A percentile compares a stretch with the other conserved stretches of the same genome.
Conservation (phyloP, 2,329 filamentous ascomycete species). For the Aspergillus felis region DNA sequence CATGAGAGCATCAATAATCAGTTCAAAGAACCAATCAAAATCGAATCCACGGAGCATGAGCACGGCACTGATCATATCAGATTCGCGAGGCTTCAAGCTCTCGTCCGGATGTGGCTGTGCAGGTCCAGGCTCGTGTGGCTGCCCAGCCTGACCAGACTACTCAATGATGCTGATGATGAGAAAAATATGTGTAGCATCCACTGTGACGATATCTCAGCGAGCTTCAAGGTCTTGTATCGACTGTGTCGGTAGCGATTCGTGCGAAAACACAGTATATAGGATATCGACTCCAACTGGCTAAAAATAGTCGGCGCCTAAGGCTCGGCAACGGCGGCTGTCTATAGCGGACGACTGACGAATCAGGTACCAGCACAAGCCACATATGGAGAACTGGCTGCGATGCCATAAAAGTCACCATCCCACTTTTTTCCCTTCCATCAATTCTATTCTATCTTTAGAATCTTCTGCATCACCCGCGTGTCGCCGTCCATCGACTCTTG, state of each 20-base stretch:
- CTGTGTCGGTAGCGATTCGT: not conserved
- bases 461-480: slow-evolving; percentile 27
- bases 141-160: not conserved
- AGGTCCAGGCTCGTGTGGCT: not conserved
- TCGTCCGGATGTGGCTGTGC: not conserved
- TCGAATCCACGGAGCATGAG: not conserved
- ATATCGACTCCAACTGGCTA: not conserved
- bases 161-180: not conserved
- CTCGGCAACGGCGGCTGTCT: not conserved
- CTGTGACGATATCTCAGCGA: not conserved
- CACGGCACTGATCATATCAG: not conserved
- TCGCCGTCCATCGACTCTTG: slow-evolving; percentile 17
- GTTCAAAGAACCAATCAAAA: not conserved
- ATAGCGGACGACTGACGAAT: not conserved
- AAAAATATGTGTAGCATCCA: not conserved
- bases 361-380: not conserved
- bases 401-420: not conserved
- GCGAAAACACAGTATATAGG: not conserved
- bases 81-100: not conserved
- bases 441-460: slow-evolving; percentile 30
- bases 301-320: not conserved
- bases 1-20: not conserved
- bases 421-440: not conserved
- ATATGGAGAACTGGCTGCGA: not conserved
- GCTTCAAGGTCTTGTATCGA: not conserved